Percentiles rank a stretch among this genome's conserved stretches.
Evolutionary conservation across 2,329 filamentous ascomycete species (phyloP).

Genomic region (Bipolaris bicolor): DNA sequence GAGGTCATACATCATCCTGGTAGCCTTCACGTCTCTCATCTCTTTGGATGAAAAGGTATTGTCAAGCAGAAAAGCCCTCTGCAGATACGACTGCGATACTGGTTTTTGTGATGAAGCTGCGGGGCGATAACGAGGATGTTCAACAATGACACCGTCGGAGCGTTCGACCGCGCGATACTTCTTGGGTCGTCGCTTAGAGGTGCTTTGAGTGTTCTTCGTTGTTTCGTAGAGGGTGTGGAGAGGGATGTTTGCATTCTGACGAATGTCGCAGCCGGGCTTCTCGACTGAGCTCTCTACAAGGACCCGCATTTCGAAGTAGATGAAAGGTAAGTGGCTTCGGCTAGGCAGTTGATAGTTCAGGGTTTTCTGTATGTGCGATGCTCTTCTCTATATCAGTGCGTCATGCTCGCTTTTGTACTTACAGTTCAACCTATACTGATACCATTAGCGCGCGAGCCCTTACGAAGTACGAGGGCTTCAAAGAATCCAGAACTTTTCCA

Average conservation of each 20-base stretch:
- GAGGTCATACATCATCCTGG: background rate
- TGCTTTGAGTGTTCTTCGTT: constrained; percentile 3
- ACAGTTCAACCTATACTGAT: background rate
- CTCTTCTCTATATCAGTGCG: background rate
- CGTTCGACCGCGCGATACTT: constrained; percentile 22
- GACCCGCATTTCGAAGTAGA: background rate
- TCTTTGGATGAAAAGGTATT: background rate
- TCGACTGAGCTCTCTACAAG: background rate
- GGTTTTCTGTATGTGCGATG: background rate
- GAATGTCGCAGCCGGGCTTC: background rate
- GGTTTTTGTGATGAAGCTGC: background rate
- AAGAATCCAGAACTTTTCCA: constrained; percentile 17
- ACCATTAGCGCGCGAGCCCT: background rate
- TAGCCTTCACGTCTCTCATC: background rate
- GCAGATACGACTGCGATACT: constrained; percentile 3
- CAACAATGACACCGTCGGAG: constrained; percentile 26
- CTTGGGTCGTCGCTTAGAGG: constrained; percentile 8
- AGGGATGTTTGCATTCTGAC: background rate
- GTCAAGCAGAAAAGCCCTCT: background rate
- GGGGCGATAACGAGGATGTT: constrained; percentile 23
- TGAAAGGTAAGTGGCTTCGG: background rate
- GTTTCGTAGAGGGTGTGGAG: constrained; percentile 2
- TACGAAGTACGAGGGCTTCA: background rate
- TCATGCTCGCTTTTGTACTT: constrained; percentile 2
- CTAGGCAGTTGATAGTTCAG: background rate